Base-by-base conservation (phyloP, 1,284 basidiomycete genomes). In the Sanguinoderma infundibulare region DNA sequence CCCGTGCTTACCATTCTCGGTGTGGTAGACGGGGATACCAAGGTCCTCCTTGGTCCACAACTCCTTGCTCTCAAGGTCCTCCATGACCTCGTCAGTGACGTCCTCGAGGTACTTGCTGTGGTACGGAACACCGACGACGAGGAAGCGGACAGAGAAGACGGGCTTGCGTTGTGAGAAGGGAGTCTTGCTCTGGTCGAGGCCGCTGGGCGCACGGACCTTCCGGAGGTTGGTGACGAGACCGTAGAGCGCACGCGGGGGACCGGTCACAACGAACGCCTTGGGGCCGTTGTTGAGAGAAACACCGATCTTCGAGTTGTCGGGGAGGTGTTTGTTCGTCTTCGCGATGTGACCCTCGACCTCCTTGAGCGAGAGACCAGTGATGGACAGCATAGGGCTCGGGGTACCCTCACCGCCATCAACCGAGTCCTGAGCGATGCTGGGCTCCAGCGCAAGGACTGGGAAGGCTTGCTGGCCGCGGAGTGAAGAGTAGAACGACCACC, bases 141-240 rank as follows among this genome's bases (percentile, higher is more conserved):
- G 81, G 83, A 99, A 99, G 55, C 97, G 90, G 64, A 94, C 88
- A 56, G 89, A 93, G 78, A 99, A 98, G 15, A 95, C 92, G 10
- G 94, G 91, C 78, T 98, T 97, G 72, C 98, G 87, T 79, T 98
- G 96, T 38, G 94, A 96, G 81, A 91, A 97, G 26, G 95, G 94
- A 8, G 87, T 82, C 79, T 97, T 98, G 85, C 90, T 94, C 79
- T 99, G 97, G 72, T 99, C 97, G 42, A 91, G 82, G 44, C 95
- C 95, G 17, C 83, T 83, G 0, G 95, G 87, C 2, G 96, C 97
- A 69, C 92, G 90, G 68, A 96, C 84, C 77, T 97, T 96, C 73
- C 97, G 86, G 52, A 99, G 78, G 69, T 89, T 92, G 55, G 91
- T 93, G 34, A 97, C 95, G 61, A 99, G 89, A 69, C 98, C 97